Evolutionary conservation across 768 basidiomycete genomes (phyloP).

Genomic region (Floccularia luteovirens): DNA sequence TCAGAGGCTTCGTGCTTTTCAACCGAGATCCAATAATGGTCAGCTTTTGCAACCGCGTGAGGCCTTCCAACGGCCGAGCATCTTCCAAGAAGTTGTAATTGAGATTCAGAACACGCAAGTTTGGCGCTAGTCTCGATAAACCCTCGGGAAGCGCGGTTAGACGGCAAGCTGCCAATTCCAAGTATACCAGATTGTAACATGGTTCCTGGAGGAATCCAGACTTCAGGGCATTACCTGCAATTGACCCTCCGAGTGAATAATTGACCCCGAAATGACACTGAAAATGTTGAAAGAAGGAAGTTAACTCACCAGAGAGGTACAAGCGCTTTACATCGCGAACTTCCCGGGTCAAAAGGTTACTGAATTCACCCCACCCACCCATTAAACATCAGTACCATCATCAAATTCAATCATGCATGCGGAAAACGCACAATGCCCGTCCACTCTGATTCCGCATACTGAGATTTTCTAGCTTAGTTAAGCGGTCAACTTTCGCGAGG

Average conservation of each 20-base stretch:
- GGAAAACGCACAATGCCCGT: conserved; percentile 58
- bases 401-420: conserved; percentile 14
- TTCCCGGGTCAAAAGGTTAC: conserved; percentile 51
- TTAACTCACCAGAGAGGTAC: conserved; percentile 82
- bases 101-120: conserved; percentile 85
- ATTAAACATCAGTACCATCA: conserved; percentile 6
- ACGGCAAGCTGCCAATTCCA: conserved; percentile 86
- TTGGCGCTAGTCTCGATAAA: conserved; percentile 64
- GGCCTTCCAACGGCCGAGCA: conserved; percentile 55
- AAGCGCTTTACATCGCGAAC: conserved; percentile 89
- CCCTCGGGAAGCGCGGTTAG: conserved; percentile 66
- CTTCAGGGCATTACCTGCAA: conserved; percentile 64
- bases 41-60: conserved; percentile 73
- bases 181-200: conserved; percentile 85
- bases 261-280: neutral
- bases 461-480: conserved; percentile 79
- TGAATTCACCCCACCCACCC: too few relatives aligned
- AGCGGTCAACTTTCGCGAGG: conserved; percentile 44
- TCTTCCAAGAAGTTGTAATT: conserved; percentile 96
- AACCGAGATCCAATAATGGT: conserved; percentile 82
- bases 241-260: conserved; percentile 6
- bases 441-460: conserved; percentile 87
- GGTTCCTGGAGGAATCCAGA: conserved; percentile 57
- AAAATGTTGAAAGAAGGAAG: conserved; percentile 2
- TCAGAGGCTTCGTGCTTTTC: conserved; percentile 64